These are phyloP conservation scores for Prunus yedoensis DNA, from an alignment of 331 rosid genomes.

Conservation along the genomic window DNA sequence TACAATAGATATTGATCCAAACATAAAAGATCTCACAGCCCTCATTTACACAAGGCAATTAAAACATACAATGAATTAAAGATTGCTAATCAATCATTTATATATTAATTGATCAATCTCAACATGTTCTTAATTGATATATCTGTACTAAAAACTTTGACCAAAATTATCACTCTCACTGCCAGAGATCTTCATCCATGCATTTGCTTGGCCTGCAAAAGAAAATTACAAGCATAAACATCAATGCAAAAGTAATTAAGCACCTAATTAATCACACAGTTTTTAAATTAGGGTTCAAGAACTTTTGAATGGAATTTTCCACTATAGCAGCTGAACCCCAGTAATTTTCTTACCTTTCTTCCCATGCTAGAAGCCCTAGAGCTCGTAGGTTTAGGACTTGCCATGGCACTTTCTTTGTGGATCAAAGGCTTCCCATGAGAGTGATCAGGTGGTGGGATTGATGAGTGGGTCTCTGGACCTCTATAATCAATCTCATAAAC, in stretches of 20 bases:
- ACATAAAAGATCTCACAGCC: neutral
- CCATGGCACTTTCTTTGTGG: conserved; percentile 30
- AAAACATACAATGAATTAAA: neutral
- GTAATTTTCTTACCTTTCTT: conserved; percentile 40
- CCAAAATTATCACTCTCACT: neutral
- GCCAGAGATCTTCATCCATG: conserved; percentile 40
- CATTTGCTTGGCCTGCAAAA: conserved; percentile 52
- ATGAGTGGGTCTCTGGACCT: conserved; percentile 94
- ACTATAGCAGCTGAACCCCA: neutral
- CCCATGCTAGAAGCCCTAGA: conserved; percentile 8
- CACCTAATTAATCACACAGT: neutral
- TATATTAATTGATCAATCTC: conserved; percentile 1
- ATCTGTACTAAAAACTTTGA: neutral
- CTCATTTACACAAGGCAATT: neutral
- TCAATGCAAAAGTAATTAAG: neutral
- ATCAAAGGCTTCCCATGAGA: conserved; percentile 36
- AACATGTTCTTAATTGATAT: neutral
- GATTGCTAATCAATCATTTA: neutral
- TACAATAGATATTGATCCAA: neutral
- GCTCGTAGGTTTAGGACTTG: conserved; percentile 28
- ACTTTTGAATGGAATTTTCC: too few relatives aligned
- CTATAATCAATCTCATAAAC: conserved; percentile 87
- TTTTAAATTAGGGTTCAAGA: too few relatives aligned
- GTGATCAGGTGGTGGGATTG: conserved; percentile 69
- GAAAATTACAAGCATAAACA: neutral